Conservation (phyloP, 495 filamentous ascomycete species). For the Aspergillus leporis region DNA sequence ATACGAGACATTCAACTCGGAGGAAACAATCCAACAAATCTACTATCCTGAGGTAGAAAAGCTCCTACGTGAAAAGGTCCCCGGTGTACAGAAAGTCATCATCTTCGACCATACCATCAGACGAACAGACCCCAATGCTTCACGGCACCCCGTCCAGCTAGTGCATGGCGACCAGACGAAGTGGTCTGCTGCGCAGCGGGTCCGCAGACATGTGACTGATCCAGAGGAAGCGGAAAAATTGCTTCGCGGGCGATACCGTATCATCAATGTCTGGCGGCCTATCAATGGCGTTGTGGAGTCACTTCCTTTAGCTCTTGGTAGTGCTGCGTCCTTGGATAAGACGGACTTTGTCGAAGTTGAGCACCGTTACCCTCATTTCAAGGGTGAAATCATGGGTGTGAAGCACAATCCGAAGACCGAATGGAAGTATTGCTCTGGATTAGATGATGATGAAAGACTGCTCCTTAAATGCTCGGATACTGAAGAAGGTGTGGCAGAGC, state of each 20-base stretch:
- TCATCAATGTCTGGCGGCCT: constrained; percentile 88
- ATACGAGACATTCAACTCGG: constrained; percentile 61
- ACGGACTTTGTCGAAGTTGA: constrained; percentile 67
- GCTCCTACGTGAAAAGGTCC: constrained; percentile 61
- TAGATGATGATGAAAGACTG: constrained; percentile 71
- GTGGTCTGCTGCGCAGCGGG: constrained; percentile 61
- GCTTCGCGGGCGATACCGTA: constrained; percentile 65
- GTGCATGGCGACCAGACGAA: constrained; percentile 86
- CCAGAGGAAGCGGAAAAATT: constrained; percentile 57
- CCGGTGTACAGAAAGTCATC: constrained; percentile 61
- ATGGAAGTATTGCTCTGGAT: constrained; percentile 81
- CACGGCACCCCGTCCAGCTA: constrained; percentile 63
- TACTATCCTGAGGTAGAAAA: constrained; percentile 85
- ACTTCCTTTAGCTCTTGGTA: constrained; percentile 70
- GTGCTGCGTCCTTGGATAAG: constrained; percentile 54
- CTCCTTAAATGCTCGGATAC: constrained; percentile 83
- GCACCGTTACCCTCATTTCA: constrained; percentile 72
- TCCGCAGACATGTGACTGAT: constrained; percentile 61
- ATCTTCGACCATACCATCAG: constrained; percentile 94
- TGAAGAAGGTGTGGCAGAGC: constrained; percentile 58
- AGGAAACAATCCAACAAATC: constrained; percentile 58
- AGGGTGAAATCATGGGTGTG: constrained; percentile 78
- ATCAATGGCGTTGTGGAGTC: constrained; percentile 71
- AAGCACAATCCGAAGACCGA: constrained; percentile 55
- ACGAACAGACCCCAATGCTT: constrained; percentile 50